A percentile compares a stretch with the other conserved stretches of the same genome.
These are phyloP conservation scores for Neurospora sp. DNA, from an alignment of 495 filamentous ascomycete genomes.

Conservation along the genomic window DNA sequence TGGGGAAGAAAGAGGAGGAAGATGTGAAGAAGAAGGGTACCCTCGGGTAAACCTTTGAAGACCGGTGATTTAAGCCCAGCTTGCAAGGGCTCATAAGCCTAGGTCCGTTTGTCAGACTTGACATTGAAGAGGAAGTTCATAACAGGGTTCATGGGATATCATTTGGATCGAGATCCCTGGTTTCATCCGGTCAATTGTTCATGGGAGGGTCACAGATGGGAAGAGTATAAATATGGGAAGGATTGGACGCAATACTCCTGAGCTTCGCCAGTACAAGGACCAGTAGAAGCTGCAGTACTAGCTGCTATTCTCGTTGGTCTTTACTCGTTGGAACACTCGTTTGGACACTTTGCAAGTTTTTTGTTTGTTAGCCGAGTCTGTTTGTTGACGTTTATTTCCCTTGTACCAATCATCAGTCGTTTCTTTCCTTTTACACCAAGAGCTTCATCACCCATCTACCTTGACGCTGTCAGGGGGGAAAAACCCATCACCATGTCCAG, in stretches of 20 bases:
- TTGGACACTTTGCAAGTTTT: not conserved
- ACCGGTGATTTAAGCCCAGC: not conserved
- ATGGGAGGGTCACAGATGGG: not conserved
- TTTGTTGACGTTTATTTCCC: not conserved
- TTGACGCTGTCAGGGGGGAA: not conserved
- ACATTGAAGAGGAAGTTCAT: not conserved
- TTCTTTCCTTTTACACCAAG: not conserved
- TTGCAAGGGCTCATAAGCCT: not conserved
- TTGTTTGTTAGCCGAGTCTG: not conserved
- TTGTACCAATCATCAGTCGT: not conserved
- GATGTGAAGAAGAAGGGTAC: not conserved
- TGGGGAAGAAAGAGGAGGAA: not conserved
- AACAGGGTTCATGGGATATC: not conserved
- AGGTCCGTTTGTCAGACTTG: not conserved
- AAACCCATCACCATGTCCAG: not conserved
- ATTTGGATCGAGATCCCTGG: not conserved
- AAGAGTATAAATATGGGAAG: not conserved
- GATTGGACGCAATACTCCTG: not conserved
- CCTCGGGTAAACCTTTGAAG: not conserved
- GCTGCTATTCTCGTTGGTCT: not conserved
- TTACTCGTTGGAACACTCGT: not conserved
- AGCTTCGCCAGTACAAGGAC: not conserved
- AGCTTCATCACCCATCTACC: not conserved
- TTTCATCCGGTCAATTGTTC: not conserved
- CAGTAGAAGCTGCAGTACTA: not conserved